Conservation (phyloP, 2,329 filamentous ascomycete species). For the Microsporum canis region DNA sequence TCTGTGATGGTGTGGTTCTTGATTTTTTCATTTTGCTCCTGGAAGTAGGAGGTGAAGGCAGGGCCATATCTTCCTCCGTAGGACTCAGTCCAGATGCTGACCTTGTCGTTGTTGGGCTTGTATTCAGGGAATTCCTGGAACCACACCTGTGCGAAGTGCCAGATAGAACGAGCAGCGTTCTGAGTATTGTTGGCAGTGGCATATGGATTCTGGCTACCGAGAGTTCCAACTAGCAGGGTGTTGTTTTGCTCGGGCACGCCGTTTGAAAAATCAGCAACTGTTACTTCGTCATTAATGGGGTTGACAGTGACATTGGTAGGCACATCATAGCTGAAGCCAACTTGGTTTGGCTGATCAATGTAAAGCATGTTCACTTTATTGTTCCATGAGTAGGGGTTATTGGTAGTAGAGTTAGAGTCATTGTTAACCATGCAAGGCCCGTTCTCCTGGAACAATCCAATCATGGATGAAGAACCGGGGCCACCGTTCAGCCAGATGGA, state of each 20-base stretch:
- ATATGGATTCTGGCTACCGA: conserved; percentile 35
- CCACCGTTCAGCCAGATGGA: conserved; percentile 40
- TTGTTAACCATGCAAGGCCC: conserved; percentile 36
- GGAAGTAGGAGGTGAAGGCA: conserved; percentile 30
- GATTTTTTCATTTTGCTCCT: conserved; percentile 34
- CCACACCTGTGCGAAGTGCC: conserved; percentile 52
- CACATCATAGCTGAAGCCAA: conserved; percentile 47
- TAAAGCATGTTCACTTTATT: conserved; percentile 54
- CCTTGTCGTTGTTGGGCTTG: conserved; percentile 43
- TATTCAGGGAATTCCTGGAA: conserved; percentile 54
- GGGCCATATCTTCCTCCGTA: conserved; percentile 38
- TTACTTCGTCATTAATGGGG: background rate
- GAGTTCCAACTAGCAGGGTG: conserved; percentile 42
- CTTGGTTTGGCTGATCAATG: conserved; percentile 54
- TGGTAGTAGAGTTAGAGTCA: conserved; percentile 24
- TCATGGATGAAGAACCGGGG: conserved; percentile 36
- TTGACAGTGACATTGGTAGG: conserved; percentile 30
- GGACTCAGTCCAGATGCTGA: conserved; percentile 37
- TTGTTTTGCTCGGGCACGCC: conserved; percentile 37
- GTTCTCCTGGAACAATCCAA: conserved; percentile 34
- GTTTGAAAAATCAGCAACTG: conserved; percentile 9
- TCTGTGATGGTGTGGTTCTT: conserved; percentile 21
- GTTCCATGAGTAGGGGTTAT: conserved; percentile 47
- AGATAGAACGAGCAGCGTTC: conserved; percentile 45
- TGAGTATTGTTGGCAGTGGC: conserved; percentile 41